Base-by-base conservation (phyloP, 2,329 filamentous ascomycete genomes). In the Colletotrichum cordylinicola region DNA sequence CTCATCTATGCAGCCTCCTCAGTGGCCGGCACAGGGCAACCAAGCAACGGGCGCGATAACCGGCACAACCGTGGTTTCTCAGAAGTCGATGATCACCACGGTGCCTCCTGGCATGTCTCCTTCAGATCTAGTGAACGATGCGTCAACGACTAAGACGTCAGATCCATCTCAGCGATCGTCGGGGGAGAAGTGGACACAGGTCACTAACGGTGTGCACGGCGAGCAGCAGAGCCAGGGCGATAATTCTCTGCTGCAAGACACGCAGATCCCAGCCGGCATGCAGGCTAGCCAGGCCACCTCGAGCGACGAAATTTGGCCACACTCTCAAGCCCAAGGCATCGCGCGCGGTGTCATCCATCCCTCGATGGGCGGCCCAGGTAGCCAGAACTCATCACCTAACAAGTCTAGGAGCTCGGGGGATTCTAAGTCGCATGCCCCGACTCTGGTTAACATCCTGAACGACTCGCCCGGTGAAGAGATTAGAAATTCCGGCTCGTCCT, bases 81-180 rank as follows among this genome's bases (percentile, higher is more conserved):
- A 94, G 81, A 86, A 88, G 60, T 94, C 93, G 6, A 88, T 87
- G 2, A 84, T 93, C 60, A 92, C 91, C 18, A 86, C 90, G 24
- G 83, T 93, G 4, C 90, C 91, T 1, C 85, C 88, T 0, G 91
- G 90, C 6, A 86, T 91, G 69, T 91, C 90, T 6, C 91, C 91
- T 16, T 91, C 90, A 31, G 90, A 89, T 15, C 83, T 90, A 74
- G 86, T 93, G 69, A 98, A 98, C 80, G 96, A 98, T 80, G 96
- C 96, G 2, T 98, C 96, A 3, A 98, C 96, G 2, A 98, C 96
- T n/a, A 97, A 98, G 85, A 96, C 94, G 3, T 95, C 94, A 1
- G 92, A 94, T 77, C 91, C 92, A 8, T 95, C 94, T 4, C 86
- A 87, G 18, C 87, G 88, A 68, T 93, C 92, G 15, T 93, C 91